Percentiles rank a stretch among this genome's conserved stretches.
These are phyloP conservation scores for Solanum piurae DNA, from an alignment of 257 asterid species.

Conservation along the genomic window DNA sequence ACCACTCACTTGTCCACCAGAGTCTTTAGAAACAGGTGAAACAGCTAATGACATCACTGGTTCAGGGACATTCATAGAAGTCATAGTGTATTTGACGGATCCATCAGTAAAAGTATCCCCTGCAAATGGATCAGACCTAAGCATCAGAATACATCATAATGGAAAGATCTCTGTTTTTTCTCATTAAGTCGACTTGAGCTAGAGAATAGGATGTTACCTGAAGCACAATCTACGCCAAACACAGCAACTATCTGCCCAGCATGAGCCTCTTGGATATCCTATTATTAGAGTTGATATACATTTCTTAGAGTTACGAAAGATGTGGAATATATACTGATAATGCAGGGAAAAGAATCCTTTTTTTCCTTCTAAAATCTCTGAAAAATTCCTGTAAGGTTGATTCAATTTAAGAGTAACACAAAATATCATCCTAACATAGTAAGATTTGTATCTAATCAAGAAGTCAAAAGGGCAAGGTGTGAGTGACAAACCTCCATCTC, in stretches of 20 bases:
- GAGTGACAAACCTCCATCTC: conserved; percentile 85
- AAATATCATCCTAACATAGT: neutral
- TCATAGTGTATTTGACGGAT: conserved; percentile 88
- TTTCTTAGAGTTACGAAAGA: neutral
- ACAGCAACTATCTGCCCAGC: conserved; percentile 99
- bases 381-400: neutral
- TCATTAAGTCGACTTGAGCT: neutral
- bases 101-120: conserved; percentile 99
- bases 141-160: neutral
- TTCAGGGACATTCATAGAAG: conserved; percentile 98
- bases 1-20: conserved; percentile 87
- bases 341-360: neutral
- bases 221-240: conserved; percentile 95
- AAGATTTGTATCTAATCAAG: neutral
- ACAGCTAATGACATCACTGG: conserved; percentile 99
- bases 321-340: neutral
- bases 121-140: conserved; percentile 18
- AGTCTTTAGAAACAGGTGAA: conserved; percentile 87
- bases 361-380: neutral
- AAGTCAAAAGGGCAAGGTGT: neutral
- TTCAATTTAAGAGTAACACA: neutral
- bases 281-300: conserved; percentile 3
- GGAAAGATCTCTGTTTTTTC: neutral
- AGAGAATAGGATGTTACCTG: conserved; percentile 43
- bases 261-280: conserved; percentile 99